Conservation (phyloP, 2,329 filamentous ascomycete species). For the Cordyceps militaris region DNA sequence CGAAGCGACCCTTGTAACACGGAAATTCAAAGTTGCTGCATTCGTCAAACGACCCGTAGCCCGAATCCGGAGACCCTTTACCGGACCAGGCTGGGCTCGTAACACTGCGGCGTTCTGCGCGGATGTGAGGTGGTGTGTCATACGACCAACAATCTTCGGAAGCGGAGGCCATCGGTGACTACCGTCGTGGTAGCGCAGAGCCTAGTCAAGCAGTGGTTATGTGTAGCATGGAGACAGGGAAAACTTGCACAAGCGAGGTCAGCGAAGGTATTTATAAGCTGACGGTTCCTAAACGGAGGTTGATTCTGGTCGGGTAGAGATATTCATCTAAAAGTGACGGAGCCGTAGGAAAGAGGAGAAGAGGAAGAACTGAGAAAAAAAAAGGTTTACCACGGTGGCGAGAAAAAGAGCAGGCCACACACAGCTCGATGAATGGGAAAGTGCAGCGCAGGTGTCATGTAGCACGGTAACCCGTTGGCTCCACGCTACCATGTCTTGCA, state of each 20-base stretch:
- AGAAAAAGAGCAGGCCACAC: background rate
- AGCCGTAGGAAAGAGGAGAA: background rate
- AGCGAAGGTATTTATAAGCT: background rate
- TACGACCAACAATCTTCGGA: slow-evolving; percentile 1
- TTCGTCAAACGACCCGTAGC: slow-evolving; percentile 23
- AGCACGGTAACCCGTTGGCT: background rate
- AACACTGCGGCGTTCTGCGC: background rate
- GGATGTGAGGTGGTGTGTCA: slow-evolving; percentile 6
- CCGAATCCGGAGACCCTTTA: slow-evolving; percentile 20
- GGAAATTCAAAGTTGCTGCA: slow-evolving; percentile 10
- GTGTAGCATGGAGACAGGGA: background rate
- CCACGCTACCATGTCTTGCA: background rate
- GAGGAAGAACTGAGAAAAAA: background rate
- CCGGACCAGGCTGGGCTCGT: background rate
- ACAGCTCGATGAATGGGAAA: background rate
- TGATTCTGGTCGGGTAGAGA: slow-evolving; percentile 2
- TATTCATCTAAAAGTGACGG: slow-evolving; percentile 9
- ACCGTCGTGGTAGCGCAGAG: background rate
- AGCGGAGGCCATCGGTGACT: background rate
- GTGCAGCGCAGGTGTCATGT: background rate
- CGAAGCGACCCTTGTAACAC: background rate
- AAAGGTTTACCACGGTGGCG: background rate
- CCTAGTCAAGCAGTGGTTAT: background rate
- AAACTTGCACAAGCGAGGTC: background rate
- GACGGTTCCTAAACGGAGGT: background rate